Evolutionary conservation across 495 filamentous ascomycete genomes (phyloP), one percentile per base, ranked within the genome.

Genomic region (Neurospora hispaniola): DNA sequence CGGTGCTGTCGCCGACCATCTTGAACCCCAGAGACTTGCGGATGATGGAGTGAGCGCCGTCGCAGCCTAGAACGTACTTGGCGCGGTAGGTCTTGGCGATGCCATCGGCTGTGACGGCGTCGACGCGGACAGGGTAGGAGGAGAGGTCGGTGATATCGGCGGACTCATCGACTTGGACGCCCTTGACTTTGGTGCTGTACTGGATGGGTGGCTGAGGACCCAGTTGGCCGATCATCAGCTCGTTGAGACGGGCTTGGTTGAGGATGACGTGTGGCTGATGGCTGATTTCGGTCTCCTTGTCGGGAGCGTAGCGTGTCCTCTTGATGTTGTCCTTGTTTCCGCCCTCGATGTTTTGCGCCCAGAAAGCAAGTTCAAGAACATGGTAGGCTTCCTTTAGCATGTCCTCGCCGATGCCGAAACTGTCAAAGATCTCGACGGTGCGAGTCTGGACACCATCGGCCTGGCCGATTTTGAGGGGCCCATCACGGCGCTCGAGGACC

Each of bases 381-480:
- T 92, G 91, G 72, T 90, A 93, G 0, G 89, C 85, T 75, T 94
- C 91, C 14, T 86, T 85, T n/a, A 94, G 85, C 38, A 94, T 77
- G 44, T 89, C 86, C 71, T 94, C 91, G 0, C 87, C 85, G 14
- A 95, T 81, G 0, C 91, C 91, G 66, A 94, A 93, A 42, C 88
- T 90, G 74, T 96, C 91, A 70, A 94, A 91, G 59, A 96, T 89
- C 78, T 96, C 93, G 11, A 94, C 88, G 1, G 92, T 93, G 2
- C 93, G 90, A 73, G 89, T 90, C 80, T 96, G 93, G 12, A 94
- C 86, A 0, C 93, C 93, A 70, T 95, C 93, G 1, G 93, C 93
- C 77, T 94, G 91, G n/a, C 93, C 93, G 43, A 87, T 84, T 69
- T 84, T 75, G 72, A 94, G 84, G 2, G 88, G 89, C 0, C 89